phyloP scores from a whole-genome alignment of 495 filamentous ascomycete genomes.

The Lophium mytilinum region DNA sequence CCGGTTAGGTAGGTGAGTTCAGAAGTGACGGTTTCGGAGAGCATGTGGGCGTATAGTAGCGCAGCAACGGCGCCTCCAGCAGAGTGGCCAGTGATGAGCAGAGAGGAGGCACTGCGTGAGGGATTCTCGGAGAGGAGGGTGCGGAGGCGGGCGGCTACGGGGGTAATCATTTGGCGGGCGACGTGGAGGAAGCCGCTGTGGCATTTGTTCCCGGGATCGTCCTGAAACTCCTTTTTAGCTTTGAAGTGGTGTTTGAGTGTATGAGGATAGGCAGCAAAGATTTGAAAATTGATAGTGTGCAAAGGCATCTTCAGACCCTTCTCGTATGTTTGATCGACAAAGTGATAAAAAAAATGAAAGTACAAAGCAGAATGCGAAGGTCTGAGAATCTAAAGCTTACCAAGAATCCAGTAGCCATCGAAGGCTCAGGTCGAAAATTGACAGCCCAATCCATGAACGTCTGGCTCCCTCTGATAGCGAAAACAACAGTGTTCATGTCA shows the following conservation, averaged over 20 bases:
- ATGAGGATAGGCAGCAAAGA: too few relatives aligned
- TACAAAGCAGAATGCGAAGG: too few relatives aligned
- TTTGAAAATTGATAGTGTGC: too few relatives aligned
- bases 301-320: too few relatives aligned
- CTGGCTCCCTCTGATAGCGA: constrained; percentile 71
- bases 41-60: constrained; percentile 72
- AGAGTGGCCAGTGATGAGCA: constrained; percentile 76
- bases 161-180: constrained; percentile 63
- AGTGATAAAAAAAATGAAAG: neutral
- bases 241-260: too few relatives aligned
- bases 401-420: constrained; percentile 55
- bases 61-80: constrained; percentile 75
- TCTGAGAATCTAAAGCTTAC: neutral
- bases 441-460: constrained; percentile 80
- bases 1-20: constrained; percentile 59
- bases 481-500: constrained; percentile 65
- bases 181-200: constrained; percentile 71
- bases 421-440: constrained; percentile 60
- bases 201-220: constrained; percentile 66
- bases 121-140: constrained; percentile 62
- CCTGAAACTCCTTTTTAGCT: constrained; percentile 19
- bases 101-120: constrained; percentile 50
- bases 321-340: too few relatives aligned
- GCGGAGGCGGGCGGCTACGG: constrained; percentile 60
- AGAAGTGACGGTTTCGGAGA: constrained; percentile 48